Conservation (phyloP, 1,139 yeast species). For the Insectozyma bohioensis region DNA sequence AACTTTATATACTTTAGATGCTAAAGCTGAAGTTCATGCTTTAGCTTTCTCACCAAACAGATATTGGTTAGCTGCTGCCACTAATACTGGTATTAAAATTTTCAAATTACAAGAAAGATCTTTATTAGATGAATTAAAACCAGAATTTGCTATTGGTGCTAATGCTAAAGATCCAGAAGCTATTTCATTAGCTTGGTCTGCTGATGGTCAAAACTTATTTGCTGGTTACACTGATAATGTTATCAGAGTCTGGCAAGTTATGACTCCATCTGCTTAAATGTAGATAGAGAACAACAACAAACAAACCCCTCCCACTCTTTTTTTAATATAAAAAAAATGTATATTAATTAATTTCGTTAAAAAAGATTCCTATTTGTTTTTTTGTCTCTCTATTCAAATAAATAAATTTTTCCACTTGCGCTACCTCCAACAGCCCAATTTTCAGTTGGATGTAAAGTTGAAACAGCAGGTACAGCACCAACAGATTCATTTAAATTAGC, state of each 20-base stretch:
- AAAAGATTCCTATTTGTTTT: too few species aligned
- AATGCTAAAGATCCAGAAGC: conserved; percentile 98
- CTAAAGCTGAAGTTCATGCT: conserved; percentile 97
- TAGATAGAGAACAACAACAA: too few species aligned
- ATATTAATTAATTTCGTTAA: too few species aligned
- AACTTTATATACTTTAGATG: conserved; percentile 91
- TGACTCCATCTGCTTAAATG: conserved; percentile 74
- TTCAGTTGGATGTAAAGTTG: conserved; percentile 75
- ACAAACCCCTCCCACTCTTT: too few species aligned
- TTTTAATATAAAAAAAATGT: too few species aligned
- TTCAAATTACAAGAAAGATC: conserved; percentile 96
- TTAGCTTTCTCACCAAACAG: conserved; percentile 99
- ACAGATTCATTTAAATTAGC: conserved; percentile 68
- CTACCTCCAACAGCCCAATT: conserved; percentile 95
- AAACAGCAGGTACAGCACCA: conserved; percentile 92
- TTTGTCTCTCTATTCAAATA: conserved; percentile 46
- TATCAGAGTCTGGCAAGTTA: conserved; percentile 99
- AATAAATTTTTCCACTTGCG: conserved; percentile 87
- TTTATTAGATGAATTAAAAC: conserved; percentile 97
- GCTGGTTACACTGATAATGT: conserved; percentile 99
- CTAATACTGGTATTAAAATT: conserved; percentile 96
- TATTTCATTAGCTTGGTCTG: conserved; percentile 98
- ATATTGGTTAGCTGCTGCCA: conserved; percentile 99
- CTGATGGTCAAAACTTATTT: conserved; percentile 99
- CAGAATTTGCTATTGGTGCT: conserved; percentile 90